phyloP scores from a whole-genome alignment of 805 yeast genomes.

The Zygosaccharomyces gambellarensis region DNA sequence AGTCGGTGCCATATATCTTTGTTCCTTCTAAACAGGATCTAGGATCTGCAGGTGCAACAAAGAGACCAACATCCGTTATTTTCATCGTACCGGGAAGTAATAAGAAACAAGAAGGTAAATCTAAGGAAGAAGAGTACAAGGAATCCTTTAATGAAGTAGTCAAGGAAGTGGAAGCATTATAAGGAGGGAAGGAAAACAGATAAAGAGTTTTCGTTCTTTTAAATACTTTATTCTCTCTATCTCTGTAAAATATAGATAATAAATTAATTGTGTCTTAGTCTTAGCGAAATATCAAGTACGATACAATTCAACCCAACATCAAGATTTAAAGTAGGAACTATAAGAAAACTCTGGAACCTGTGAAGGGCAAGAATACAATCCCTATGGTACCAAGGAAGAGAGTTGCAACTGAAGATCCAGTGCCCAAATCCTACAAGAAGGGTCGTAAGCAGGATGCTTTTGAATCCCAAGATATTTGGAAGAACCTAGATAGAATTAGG shows the following conservation, averaged over 20 bases:
- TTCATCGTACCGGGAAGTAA: conserved; percentile 97
- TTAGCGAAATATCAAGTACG: background rate
- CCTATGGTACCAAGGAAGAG: conserved; percentile 18
- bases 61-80: conserved; percentile 97
- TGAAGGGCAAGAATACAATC: background rate
- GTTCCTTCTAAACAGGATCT: conserved; percentile 97
- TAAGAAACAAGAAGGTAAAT: conserved; percentile 64
- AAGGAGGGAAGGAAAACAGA: conserved; percentile 2
- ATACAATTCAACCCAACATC: background rate
- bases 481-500: conserved; percentile 22
- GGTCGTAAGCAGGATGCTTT: conserved; percentile 7
- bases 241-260: conserved; percentile 1
- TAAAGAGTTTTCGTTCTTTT: background rate
- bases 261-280: background rate
- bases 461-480: conserved; percentile 27
- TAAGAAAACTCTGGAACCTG: background rate
- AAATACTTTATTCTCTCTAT: background rate
- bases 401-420: conserved; percentile 7
- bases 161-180: conserved; percentile 62
- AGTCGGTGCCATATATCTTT: conserved; percentile 84
- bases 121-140: conserved; percentile 80
- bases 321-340: background rate
- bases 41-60: conserved; percentile 98
- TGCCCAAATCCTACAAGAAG: conserved; percentile 1
- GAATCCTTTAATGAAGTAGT: conserved; percentile 90